These are phyloP conservation scores for Geranium incanum DNA, from an alignment of 441 rosid species.

Conservation along the genomic window DNA sequence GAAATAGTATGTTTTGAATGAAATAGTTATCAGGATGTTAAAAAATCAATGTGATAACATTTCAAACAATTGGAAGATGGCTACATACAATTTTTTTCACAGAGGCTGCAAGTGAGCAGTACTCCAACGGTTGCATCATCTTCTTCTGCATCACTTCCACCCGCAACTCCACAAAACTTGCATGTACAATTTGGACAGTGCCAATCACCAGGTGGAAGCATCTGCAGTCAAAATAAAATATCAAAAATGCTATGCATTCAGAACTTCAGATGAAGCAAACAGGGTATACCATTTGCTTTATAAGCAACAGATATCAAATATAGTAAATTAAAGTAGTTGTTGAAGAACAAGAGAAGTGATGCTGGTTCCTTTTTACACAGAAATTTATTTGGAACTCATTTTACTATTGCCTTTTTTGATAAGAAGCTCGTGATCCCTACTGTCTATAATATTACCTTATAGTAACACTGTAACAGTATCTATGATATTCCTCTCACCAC, in stretches of 20 bases:
- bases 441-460: no score
- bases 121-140: constrained; percentile 24
- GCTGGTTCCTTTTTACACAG: no score
- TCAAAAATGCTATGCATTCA: background rate
- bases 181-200: constrained; percentile 91
- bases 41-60: constrained; percentile 10
- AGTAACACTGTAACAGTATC: no score
- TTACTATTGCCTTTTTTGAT: no score
- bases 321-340: no score
- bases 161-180: constrained; percentile 66
- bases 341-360: no score
- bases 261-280: background rate
- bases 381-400: no score
- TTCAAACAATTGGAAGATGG: constrained; percentile 22
- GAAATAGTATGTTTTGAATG: constrained; percentile 15
- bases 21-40: constrained; percentile 14
- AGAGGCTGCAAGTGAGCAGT: constrained; percentile 57
- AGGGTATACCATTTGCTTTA: background rate
- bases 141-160: constrained; percentile 28
- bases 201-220: constrained; percentile 88
- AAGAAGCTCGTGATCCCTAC: no score
- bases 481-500: background rate
- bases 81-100: constrained; percentile 69
- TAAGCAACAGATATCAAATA: background rate
- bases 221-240: constrained; percentile 38